Percentiles rank a stretch among this genome's conserved stretches.
phyloP scores from a whole-genome alignment of 2,329 filamentous ascomycete species.

The Alternaria viburni region DNA sequence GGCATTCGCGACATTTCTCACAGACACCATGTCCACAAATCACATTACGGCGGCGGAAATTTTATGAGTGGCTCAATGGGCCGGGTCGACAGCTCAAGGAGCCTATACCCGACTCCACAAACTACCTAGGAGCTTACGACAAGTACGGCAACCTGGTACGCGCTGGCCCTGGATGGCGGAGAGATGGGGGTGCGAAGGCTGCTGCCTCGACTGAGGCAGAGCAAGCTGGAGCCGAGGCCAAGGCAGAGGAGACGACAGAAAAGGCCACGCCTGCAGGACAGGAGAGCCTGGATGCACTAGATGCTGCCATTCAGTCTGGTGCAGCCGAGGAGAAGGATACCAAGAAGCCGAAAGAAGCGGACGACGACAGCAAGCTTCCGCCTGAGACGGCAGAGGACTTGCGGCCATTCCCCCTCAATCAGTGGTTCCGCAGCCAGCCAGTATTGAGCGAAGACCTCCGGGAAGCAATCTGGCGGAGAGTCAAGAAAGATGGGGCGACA shows the following conservation, averaged over 20 bases:
- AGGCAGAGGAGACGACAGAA: constrained; percentile 23
- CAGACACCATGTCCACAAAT: constrained; percentile 46
- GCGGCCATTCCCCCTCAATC: constrained; percentile 76
- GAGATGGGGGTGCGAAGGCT: constrained; percentile 22
- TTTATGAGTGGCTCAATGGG: constrained; percentile 66
- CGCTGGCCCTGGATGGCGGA: constrained; percentile 30
- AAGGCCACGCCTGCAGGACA: constrained; percentile 39
- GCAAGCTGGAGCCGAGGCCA: constrained; percentile 6
- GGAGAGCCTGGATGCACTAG: constrained; percentile 38
- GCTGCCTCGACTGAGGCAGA: constrained; percentile 15
- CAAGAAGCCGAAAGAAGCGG: constrained; percentile 11
- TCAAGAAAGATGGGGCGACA: constrained; percentile 67
- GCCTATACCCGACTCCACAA: constrained; percentile 58
- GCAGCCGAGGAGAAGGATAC: constrained; percentile 25
- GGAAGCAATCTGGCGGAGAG: constrained; percentile 74
- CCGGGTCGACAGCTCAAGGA: constrained; percentile 58
- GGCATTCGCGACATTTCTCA: constrained; percentile 43
- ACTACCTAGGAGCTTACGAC: constrained; percentile 63
- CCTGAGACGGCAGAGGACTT: constrained; percentile 44
- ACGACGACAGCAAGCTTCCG: constrained; percentile 31
- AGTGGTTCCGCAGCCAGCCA: constrained; percentile 70
- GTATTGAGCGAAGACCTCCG: constrained; percentile 77
- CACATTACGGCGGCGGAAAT: constrained; percentile 60
- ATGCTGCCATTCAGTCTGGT: constrained; percentile 30
- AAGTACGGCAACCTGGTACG: constrained; percentile 56